A percentile compares a stretch with the other conserved stretches of the same genome.
Evolutionary conservation across 208 protist species (phyloP).

Genomic region (Trichomonas vaginalis): DNA sequence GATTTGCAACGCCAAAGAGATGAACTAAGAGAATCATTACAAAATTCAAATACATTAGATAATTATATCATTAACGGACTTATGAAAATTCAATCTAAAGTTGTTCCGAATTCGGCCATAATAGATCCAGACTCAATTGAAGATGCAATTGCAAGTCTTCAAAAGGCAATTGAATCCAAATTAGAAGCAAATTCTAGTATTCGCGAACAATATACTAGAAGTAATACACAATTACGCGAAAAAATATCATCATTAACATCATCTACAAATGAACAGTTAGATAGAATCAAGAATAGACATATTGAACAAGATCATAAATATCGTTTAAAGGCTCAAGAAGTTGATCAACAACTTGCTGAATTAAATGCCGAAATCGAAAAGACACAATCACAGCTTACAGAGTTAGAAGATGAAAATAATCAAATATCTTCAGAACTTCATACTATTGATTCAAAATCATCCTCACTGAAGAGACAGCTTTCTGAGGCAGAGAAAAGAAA

Average conservation of each 20-base stretch:
- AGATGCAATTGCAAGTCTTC: not conserved
- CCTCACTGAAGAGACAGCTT: not conserved
- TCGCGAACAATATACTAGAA: not conserved
- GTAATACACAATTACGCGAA: not conserved
- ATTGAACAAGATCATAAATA: not conserved
- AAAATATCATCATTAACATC: not conserved
- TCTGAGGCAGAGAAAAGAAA: not conserved
- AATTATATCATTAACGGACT: not conserved
- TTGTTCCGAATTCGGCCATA: not conserved
- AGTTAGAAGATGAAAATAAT: not conserved
- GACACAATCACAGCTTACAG: not conserved
- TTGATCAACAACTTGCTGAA: not conserved
- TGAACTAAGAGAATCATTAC: not conserved
- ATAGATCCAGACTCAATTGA: not conserved
- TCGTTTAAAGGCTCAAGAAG: not conserved
- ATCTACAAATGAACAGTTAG: not conserved
- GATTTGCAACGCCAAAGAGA: not conserved
- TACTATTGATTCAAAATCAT: not conserved
- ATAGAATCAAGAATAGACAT: not conserved
- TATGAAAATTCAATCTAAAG: not conserved
- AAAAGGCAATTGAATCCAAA: not conserved
- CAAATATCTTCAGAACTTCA: not conserved
- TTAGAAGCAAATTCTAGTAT: not conserved
- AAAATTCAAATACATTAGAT: not conserved
- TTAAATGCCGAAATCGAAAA: not conserved